Percentiles rank a stretch among this genome's conserved stretches.
phyloP scores from a whole-genome alignment of 371 early-diverging fungal genomes.

The Mortierella sp. region DNA sequence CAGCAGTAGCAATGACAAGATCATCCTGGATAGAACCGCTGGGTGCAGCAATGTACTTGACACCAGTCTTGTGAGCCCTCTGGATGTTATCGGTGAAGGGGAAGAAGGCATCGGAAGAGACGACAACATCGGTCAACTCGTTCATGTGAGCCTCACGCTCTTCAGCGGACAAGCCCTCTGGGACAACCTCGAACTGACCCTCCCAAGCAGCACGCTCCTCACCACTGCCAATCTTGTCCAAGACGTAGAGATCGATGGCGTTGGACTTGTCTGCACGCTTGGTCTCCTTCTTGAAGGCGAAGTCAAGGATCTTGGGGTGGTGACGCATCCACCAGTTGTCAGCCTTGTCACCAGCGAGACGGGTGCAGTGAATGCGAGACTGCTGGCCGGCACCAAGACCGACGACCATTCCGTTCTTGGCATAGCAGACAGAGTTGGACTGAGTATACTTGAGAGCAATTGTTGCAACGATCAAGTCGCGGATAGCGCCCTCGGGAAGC shows the following conservation, averaged over 20 bases:
- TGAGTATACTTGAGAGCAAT: constrained; percentile 98
- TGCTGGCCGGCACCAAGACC: constrained; percentile 99
- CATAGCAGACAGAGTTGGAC: constrained; percentile 98
- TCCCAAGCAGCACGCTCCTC: constrained; percentile 86
- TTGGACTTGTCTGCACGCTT: constrained; percentile 97
- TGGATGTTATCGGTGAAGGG: constrained; percentile 97
- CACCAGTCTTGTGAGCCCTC: constrained; percentile 90
- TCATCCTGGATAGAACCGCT: constrained; percentile 92
- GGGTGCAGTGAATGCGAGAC: constrained; percentile 97
- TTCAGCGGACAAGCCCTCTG: constrained; percentile 81
- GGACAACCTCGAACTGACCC: constrained; percentile 83
- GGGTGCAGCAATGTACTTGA: constrained; percentile 90
- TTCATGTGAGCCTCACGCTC: constrained; percentile 86
- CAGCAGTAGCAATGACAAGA: constrained; percentile 86
- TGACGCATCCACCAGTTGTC: constrained; percentile 98
- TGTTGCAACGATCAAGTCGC: constrained; percentile 95
- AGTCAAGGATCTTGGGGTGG: constrained; percentile 90
- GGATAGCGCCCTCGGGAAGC: constrained; percentile 77
- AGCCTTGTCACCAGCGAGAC: constrained; percentile 98
- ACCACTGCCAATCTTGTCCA: constrained; percentile 86
- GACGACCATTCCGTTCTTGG: constrained; percentile 97
- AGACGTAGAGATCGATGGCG: constrained; percentile 96
- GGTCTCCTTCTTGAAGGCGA: constrained; percentile 87
- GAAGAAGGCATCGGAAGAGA: constrained; percentile 98
- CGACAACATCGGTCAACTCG: constrained; percentile 79